Base-by-base conservation (phyloP, 495 filamentous ascomycete species). In the Lasiosphaeria hispida region DNA sequence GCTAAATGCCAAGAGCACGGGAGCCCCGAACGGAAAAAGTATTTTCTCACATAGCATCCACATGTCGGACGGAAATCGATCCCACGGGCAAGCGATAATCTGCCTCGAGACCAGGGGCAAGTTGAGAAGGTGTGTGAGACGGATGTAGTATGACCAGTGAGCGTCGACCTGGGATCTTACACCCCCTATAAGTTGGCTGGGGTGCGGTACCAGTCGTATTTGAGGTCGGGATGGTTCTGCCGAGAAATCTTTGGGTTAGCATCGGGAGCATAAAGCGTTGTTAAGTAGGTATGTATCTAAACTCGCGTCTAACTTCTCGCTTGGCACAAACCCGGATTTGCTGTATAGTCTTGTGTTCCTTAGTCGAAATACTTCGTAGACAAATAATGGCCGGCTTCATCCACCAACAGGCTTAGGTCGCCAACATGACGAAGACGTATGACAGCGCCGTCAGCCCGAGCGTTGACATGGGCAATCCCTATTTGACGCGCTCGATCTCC, bases 381-480 rank as follows among this genome's bases (percentile, higher is more conserved):
- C 18, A 7, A 7, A 19, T 7, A 14, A 55, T 42, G 34, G 54
- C 41, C 3, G 62, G 62, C 50, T 64, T 64, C 13, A 14, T n/a
- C 1, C 36, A 39, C 62, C 62, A 64, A 17, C 49, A 54, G 1
- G 52, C 4, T 13, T 49, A 54, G n/a, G 59, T 55, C 15, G 48
- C 19, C 15, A 62, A n/a, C 58, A 64, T 58, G 41, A 51, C 53
- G 17, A 62, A 15, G 18, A 49, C 48, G 37, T 58, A 64, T 8
- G 62, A 59, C 11, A 64, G 30, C 2, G 62, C 48, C 3, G 59
- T 64, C 5, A 64, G 35, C 37, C 62, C 62, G 44, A 64, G 33
- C 0, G 59, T 51, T 1, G 62, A 58, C 51, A 62, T 62, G 7
- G 62, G 50, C 1, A 61, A 47, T 14, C 62, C 58, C 11, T 43